Conservation (phyloP, 2,329 filamentous ascomycete species). For the Byssoonygena ceratinophila region DNA sequence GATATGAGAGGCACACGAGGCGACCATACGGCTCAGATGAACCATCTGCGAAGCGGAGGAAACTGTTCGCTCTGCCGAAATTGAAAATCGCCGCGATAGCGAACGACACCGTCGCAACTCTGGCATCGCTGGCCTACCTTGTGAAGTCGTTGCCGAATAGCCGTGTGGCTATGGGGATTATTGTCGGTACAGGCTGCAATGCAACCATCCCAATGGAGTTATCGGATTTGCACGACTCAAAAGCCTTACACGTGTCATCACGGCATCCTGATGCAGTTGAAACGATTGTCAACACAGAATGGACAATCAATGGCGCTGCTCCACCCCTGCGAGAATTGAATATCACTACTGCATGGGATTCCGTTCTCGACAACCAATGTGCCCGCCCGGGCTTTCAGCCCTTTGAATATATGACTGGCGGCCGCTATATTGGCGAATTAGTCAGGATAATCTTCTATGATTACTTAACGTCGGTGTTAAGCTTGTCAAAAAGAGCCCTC, state of each 20-base stretch:
- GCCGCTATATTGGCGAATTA: slow-evolving; percentile 66
- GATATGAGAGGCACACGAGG: slow-evolving; percentile 44
- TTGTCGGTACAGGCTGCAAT: slow-evolving; percentile 72
- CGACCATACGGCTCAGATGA: slow-evolving; percentile 29
- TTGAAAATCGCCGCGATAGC: slow-evolving; percentile 65
- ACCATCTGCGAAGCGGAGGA: slow-evolving; percentile 37
- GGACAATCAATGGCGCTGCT: slow-evolving; percentile 68
- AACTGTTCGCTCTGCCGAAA: slow-evolving; percentile 46
- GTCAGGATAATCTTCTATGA: slow-evolving; percentile 60
- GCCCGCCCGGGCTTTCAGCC: slow-evolving; percentile 68
- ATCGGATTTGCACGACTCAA: slow-evolving; percentile 51
- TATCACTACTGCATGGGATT: slow-evolving; percentile 62
- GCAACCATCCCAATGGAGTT: slow-evolving; percentile 65
- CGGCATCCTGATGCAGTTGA: slow-evolving; percentile 45
- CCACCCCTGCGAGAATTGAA: slow-evolving; percentile 49
- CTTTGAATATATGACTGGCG: slow-evolving; percentile 74
- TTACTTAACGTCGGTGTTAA: slow-evolving; percentile 44
- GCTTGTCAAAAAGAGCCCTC: slow-evolving; percentile 35
- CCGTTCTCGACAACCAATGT: slow-evolving; percentile 53
- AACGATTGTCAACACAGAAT: slow-evolving; percentile 73
- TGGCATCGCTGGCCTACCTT: slow-evolving; percentile 65
- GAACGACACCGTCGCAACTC: slow-evolving; percentile 70
- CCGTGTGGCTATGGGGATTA: slow-evolving; percentile 65
- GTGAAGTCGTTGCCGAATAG: slow-evolving; percentile 51
- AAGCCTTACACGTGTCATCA: slow-evolving; percentile 44